phyloP scores from a whole-genome alignment of 2,329 filamentous ascomycete species.

The Epichloe sibirici region DNA sequence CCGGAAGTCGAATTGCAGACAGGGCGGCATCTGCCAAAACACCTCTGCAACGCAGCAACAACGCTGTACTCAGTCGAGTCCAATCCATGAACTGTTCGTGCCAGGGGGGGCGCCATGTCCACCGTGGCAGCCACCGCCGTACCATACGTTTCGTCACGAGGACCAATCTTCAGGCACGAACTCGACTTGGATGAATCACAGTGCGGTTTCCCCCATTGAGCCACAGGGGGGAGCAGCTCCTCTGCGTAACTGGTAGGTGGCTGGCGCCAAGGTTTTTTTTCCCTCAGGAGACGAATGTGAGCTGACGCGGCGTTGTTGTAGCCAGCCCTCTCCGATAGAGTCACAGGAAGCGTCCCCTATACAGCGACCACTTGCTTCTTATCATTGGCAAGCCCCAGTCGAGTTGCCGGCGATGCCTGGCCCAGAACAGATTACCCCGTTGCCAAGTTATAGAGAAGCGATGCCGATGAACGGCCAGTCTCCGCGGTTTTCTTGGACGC shows the following conservation, averaged over 20 bases:
- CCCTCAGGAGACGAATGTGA: not conserved
- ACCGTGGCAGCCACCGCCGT: not conserved
- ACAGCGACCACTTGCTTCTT: not conserved
- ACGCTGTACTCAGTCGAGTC: not conserved
- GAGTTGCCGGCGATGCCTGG: conserved; percentile 12
- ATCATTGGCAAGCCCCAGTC: not conserved
- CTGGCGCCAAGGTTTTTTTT: not conserved
- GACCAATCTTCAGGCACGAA: not conserved
- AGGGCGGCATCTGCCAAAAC: not conserved
- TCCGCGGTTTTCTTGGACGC: conserved; percentile 19
- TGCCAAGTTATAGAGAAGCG: conserved; percentile 20
- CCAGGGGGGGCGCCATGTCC: not conserved
- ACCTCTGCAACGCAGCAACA: not conserved
- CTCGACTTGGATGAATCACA: not conserved
- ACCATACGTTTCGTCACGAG: not conserved
- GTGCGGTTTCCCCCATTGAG: not conserved
- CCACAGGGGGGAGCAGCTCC: not conserved
- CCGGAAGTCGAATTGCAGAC: not conserved
- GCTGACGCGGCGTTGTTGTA: not conserved
- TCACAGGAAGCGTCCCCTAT: not conserved
- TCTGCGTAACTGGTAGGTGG: not conserved
- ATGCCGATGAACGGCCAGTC: not conserved
- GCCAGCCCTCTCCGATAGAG: not conserved
- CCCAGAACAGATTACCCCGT: conserved; percentile 18
- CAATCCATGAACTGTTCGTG: not conserved